Evolutionary conservation across 2,329 filamentous ascomycete genomes (phyloP).

Genomic region (Neonectria neomacrospora): DNA sequence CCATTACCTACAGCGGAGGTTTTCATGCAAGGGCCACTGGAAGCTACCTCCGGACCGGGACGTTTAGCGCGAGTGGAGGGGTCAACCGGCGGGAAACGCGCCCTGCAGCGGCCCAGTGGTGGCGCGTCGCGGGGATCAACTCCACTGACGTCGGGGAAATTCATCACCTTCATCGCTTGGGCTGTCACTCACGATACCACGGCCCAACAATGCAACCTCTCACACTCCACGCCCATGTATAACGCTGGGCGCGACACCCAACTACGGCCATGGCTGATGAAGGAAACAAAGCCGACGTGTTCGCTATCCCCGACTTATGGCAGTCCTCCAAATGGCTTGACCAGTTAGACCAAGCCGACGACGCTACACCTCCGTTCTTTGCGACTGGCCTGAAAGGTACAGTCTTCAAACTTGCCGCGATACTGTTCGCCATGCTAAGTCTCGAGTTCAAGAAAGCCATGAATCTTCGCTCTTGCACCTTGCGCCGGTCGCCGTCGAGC

Average conservation of each 20-base stretch:
- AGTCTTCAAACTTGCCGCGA: slow-evolving; percentile 5
- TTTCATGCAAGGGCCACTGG: slow-evolving; percentile 2
- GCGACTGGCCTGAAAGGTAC: slow-evolving; percentile 51
- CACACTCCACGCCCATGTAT: slow-evolving; percentile 29
- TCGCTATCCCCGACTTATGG: slow-evolving; percentile 72
- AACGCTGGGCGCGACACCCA: slow-evolving; percentile 3
- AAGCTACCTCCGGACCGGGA: not conserved
- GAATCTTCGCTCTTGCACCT: slow-evolving; percentile 35
- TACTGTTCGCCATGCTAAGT: slow-evolving; percentile 9
- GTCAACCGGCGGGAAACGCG: not conserved
- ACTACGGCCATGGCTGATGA: slow-evolving; percentile 48
- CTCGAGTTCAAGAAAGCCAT: slow-evolving; percentile 15
- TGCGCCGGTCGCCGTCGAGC: slow-evolving; percentile 33
- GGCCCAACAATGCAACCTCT: slow-evolving; percentile 15
- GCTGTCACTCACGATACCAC: not conserved
- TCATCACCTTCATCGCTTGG: not conserved
- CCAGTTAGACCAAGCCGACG: slow-evolving; percentile 33
- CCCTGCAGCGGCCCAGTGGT: slow-evolving; percentile 8
- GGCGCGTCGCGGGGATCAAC: slow-evolving; percentile 38
- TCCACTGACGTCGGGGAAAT: slow-evolving; percentile 13
- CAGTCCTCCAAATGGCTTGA: slow-evolving; percentile 63
- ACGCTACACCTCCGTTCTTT: slow-evolving; percentile 55
- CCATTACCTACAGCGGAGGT: not conserved
- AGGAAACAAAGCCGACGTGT: slow-evolving; percentile 64
- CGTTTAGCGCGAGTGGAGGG: slow-evolving; percentile 20